A percentile compares a stretch with the other conserved stretches of the same genome.
These are phyloP conservation scores for Blastobotrys buckinghamii DNA, from an alignment of 1,139 yeast genomes.

Conservation along the genomic window DNA sequence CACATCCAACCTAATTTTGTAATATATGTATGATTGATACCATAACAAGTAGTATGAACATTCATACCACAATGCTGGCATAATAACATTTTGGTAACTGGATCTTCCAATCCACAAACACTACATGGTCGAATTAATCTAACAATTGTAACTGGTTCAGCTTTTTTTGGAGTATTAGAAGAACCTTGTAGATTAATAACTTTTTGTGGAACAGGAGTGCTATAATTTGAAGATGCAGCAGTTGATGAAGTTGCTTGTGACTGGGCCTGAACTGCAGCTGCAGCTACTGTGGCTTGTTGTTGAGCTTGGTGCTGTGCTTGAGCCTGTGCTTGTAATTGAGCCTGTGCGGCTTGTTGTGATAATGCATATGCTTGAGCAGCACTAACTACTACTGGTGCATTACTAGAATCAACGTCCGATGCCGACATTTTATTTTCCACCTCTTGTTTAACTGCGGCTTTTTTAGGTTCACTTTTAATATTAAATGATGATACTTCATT, in stretches of 20 bases:
- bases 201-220: background rate
- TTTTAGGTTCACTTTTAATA: background rate
- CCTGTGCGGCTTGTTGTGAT: background rate
- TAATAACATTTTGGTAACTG: conserved; percentile 37
- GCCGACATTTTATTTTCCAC: background rate
- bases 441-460: background rate
- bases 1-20: conserved; percentile 54
- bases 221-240: background rate
- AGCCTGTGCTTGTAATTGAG: background rate
- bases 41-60: conserved; percentile 71
- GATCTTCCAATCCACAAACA: conserved; percentile 48
- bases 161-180: background rate
- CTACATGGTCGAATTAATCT: conserved; percentile 37
- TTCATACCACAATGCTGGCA: conserved; percentile 67
- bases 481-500: no score
- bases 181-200: background rate
- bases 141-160: background rate
- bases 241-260: background rate
- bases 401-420: background rate
- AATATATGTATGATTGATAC: conserved; percentile 27
- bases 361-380: background rate
- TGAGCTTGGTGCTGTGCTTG: background rate
- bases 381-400: no score
- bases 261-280: background rate
- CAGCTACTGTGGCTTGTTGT: background rate